phyloP scores from a whole-genome alignment of 2,329 filamentous ascomycete species.

The Fusarium sp. region DNA sequence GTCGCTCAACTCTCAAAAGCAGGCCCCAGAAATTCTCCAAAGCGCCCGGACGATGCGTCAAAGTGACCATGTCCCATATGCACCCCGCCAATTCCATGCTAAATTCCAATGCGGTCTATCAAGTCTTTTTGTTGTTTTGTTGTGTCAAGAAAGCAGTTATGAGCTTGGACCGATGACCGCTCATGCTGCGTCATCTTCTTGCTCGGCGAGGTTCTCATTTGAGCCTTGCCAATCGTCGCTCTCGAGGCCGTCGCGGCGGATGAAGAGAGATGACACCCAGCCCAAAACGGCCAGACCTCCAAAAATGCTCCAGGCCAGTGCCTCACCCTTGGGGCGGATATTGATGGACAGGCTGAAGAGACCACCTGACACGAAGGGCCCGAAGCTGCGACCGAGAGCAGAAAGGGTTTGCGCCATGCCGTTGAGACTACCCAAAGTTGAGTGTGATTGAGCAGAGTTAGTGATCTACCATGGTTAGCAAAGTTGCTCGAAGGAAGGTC shows the following conservation, averaged over 20 bases:
- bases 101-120: constrained; percentile 19
- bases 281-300: constrained; percentile 84
- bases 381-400: constrained; percentile 87
- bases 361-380: constrained; percentile 88
- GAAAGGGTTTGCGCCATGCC: constrained; percentile 94
- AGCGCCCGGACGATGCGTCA: constrained; percentile 4
- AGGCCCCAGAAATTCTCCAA: background rate
- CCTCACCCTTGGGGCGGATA: constrained; percentile 83
- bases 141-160: background rate
- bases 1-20: constrained; percentile 9
- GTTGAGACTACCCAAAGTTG: constrained; percentile 89
- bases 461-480: constrained; percentile 73
- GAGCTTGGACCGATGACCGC: background rate
- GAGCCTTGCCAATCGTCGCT: constrained; percentile 65
- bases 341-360: constrained; percentile 84
- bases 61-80: background rate
- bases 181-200: constrained; percentile 23
- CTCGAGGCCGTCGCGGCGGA: constrained; percentile 73
- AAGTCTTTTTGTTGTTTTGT: background rate
- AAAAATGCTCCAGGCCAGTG: constrained; percentile 87
- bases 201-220: constrained; percentile 34
- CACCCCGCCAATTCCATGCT: background rate
- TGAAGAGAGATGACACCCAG: constrained; percentile 82
- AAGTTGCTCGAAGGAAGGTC: background rate
- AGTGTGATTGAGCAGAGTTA: constrained; percentile 88